Evolutionary conservation across 2,329 filamentous ascomycete genomes (phyloP), one percentile per base, ranked within the genome.

Genomic region (Rutstroemia sp.): DNA sequence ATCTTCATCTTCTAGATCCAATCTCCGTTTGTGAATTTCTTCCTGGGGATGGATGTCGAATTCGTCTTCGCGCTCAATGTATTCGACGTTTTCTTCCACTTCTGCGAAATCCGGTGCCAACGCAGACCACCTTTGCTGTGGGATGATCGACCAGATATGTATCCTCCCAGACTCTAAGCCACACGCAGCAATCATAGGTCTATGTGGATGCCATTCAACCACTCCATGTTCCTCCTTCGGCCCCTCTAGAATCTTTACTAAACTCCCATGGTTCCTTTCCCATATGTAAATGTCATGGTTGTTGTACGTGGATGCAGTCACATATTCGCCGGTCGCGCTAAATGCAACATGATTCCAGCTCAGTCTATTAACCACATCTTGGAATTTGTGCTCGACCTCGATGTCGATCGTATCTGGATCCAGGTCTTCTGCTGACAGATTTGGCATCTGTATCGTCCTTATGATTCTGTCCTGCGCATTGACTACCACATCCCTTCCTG

Each of bases 271-370:
- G 56, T 87, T 88, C 54, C 94, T 84, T 73, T 99, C 94, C 94
- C 92, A 97, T 27, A 97, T 92, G 72, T 97, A 97, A 61, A 99
- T 88, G 72, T 99, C 92, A 66, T 96, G 92, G 68, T 99, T 99
- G 78, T 97, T 97, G 71, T 91, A 96, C 2, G 94, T 97, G 25
- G 91, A 95, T 0, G 95, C 94, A 23, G 91, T 91, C 42, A 99
- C 91, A 69, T 97, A 97, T 72, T 99, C 94, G 52, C 91, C 92
- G 0, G 89, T 94, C 1, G 89, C 87, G 67, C 90, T 95, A 70
- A 99, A 97, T 0, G 92, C 91, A 57, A 96, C 92, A 68, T 96
- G 91, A 68, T 97, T 99, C 94, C 94, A 99, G 6, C 88, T 91
- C 12, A 97, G 75, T 46, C 88, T 84, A 69, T 99, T 97, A 51